Percentiles rank a stretch among this genome's conserved stretches.
Evolutionary conservation across 2,329 filamentous ascomycete genomes (phyloP).

Genomic region (Alternaria solani): DNA sequence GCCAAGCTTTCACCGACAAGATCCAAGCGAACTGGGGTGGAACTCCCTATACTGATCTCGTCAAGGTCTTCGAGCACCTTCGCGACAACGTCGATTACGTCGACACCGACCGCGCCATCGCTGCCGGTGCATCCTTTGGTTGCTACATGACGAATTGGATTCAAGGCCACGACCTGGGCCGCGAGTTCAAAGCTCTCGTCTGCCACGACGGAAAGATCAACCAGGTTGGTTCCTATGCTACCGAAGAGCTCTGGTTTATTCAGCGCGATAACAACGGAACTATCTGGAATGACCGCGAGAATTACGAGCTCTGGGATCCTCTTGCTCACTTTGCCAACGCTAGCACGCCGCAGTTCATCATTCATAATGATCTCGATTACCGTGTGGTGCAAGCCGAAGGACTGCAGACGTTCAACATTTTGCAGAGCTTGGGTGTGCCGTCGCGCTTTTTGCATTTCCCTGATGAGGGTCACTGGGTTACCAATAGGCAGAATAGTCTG

Average conservation of each 20-base stretch:
- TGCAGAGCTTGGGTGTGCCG: conserved; percentile 78
- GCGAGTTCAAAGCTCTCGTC: conserved; percentile 86
- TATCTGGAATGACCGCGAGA: conserved; percentile 51
- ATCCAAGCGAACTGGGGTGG: conserved; percentile 86
- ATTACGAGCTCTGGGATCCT: conserved; percentile 67
- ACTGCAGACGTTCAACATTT: conserved; percentile 81
- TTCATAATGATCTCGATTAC: conserved; percentile 90
- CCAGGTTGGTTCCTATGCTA: conserved; percentile 56
- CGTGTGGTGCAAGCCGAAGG: conserved; percentile 87
- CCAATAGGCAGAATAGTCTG: conserved; percentile 88
- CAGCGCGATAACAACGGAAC: conserved; percentile 55
- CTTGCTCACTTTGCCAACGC: conserved; percentile 70
- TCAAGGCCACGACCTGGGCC: conserved; percentile 82
- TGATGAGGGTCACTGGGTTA: conserved; percentile 80
- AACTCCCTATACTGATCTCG: conserved; percentile 81
- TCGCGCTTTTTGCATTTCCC: conserved; percentile 83
- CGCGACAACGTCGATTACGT: conserved; percentile 70
- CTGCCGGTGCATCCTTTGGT: conserved; percentile 68
- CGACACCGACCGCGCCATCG: conserved; percentile 75
- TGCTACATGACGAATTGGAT: conserved; percentile 75
- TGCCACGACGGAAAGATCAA: conserved; percentile 87
- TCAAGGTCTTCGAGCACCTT: conserved; percentile 79
- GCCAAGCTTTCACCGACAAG: conserved; percentile 77
- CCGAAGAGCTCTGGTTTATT: conserved; percentile 63
- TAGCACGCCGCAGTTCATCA: conserved; percentile 85